Evolutionary conservation across 495 filamentous ascomycete species (phyloP), one percentile per base, ranked within the genome.

Genomic region (Pyrenula massariospora): DNA sequence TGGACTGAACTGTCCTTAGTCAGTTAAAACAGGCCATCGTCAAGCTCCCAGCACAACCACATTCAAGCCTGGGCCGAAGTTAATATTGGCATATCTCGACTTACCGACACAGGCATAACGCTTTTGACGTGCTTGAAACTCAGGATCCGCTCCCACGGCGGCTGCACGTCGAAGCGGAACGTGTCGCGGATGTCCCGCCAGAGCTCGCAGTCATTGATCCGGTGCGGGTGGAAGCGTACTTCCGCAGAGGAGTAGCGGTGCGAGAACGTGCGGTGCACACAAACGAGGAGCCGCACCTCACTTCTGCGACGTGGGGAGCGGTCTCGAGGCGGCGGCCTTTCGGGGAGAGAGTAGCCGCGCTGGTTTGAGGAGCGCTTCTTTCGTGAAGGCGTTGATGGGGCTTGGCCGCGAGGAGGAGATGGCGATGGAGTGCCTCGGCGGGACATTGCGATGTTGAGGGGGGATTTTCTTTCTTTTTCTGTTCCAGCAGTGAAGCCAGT

Each of bases 111-210:
- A 10, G 62, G 58, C 10, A 57, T 58, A 22, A 64, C 56, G 2
- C 48, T 22, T 53, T 60, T 63, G 52, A 64, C 24, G 12, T 56
- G 58, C 50, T 58, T 62, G 42, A 63, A 63, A 2, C 48, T 23
- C 10, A 59, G 24, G 2, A 57, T 55, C 48, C 62, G 58, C 54
- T 57, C 55, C 62, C 62, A 63, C 11, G 42, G 2, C 24, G 48
- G 48, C 47, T 62, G 57, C 23, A 63, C 47, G 19, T 61, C 59
- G 23, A 58, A 49, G 47, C 57, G 53, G 21, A 59, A 63, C 0
- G 59, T 23, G 3, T 48, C 36, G 10, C 60, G 51, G 21, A 63
- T 63, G 36, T 63, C 62, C 24, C 57, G 47, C 62, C 62, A 64
- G 2, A 64, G 31, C n/a, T 64, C 62, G 5, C 53, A 48, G 24